A percentile compares a stretch with the other conserved stretches of the same genome.
These are phyloP conservation scores for Taiwanofungus camphoratus DNA, from an alignment of 1,284 basidiomycete genomes.

Conservation along the genomic window DNA sequence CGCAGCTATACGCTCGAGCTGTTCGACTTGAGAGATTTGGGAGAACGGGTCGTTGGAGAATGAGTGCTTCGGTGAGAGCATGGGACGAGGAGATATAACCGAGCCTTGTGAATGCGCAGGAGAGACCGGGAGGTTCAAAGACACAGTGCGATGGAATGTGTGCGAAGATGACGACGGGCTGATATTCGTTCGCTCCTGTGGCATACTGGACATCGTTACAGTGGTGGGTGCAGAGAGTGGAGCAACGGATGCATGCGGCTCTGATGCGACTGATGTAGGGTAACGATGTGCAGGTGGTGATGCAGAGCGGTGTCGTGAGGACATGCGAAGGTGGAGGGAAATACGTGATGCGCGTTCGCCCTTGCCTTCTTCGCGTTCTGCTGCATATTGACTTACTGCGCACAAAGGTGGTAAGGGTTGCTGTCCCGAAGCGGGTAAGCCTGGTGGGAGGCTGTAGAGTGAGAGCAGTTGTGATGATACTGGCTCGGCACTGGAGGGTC, in stretches of 20 bases:
- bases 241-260: constrained; percentile 4
- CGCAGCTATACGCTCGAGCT: constrained; percentile 64
- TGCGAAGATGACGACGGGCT: constrained; percentile 18
- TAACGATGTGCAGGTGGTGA: constrained; percentile 47
- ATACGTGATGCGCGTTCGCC: constrained; percentile 55
- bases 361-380: constrained; percentile 51
- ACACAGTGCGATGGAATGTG: constrained; percentile 5
- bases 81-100: constrained; percentile 54
- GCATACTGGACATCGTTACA: neutral
- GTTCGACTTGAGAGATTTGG: constrained; percentile 43
- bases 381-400: constrained; percentile 10
- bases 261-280: constrained; percentile 19
- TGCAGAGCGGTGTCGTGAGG: constrained; percentile 51
- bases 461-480: constrained; percentile 24
- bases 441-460: constrained; percentile 20
- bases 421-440: constrained; percentile 18
- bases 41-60: constrained; percentile 36
- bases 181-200: neutral
- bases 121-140: constrained; percentile 13
- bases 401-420: constrained; percentile 21
- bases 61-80: constrained; percentile 52
- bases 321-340: constrained; percentile 50
- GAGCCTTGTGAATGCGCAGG: constrained; percentile 24
- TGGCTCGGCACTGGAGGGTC: constrained; percentile 35
- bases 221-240: constrained; percentile 8